Evolutionary conservation across 805 yeast genomes (phyloP), one percentile per base, ranked within the genome.

Genomic region (Metschnikowia reukaufii): DNA sequence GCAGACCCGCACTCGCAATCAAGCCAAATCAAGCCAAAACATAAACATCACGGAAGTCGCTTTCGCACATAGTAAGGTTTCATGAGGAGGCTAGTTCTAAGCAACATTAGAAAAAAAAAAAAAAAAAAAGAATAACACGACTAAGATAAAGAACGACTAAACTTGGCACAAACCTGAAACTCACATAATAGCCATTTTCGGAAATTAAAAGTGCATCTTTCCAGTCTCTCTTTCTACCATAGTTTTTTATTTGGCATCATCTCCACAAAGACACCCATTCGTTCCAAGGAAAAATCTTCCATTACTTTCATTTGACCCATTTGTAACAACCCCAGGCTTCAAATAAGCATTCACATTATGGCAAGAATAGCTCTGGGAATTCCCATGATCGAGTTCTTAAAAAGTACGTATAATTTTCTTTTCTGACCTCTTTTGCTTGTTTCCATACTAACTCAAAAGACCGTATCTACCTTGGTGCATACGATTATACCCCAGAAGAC

Each of bases 401-500:
- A 69, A 52, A 70, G 76, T 71, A 65, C 50, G 76, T 71, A 48
- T 13, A 20, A 17, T 7, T 19, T 29, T 17, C 31, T 27, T 6
- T n/a, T 15, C 18, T 37, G 19, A 10, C 21, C 31, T 9, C 9
- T 18, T 25, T 8, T 10, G 13, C 38, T 15, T 6, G 16, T n/a
- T 7, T 4, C 15, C 34, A 20, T 56, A 66, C 68, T 67, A 64
- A 65, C 71, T 23, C 6, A 21, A 39, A 51, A 72, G 76, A 70
- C 50, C 82, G 96, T 47, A 86, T 92, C 25, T 94, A 94, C 61
- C 79, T 92, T 8, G 97, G 96, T 4, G 95, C 96, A 4, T 91
- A 82, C 63, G 96, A 90, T 62, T 70, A 76, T 52, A 71, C 80
- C 13, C 99, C 98, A 1, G 74, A 72, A 44, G 92, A 89, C 63